A percentile compares a stretch with the other conserved stretches of the same genome.
Evolutionary conservation across 495 filamentous ascomycete genomes (phyloP).

Genomic region (Penicillium soppii): DNA sequence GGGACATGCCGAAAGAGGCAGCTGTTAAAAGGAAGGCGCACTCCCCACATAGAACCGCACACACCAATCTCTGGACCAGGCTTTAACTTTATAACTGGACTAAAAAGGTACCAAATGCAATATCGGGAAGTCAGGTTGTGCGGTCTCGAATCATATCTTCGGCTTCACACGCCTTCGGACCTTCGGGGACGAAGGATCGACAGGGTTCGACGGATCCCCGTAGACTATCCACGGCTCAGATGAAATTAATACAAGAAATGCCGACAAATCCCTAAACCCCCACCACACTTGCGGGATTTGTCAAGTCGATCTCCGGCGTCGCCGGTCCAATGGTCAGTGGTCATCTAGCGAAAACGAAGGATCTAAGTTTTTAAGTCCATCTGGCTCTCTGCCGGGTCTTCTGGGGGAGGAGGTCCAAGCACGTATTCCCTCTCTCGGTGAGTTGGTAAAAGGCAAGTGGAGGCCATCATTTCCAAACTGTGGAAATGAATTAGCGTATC

Average conservation of each 20-base stretch:
- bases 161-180: conserved; percentile 13
- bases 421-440: not conserved
- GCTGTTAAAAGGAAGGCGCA: not conserved
- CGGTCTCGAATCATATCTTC: conserved; percentile 21
- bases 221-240: conserved; percentile 18
- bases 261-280: conserved; percentile 2
- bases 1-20: conserved; percentile 1
- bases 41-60: conserved; percentile 1
- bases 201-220: conserved; percentile 30
- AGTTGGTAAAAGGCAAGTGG: conserved; percentile 4
- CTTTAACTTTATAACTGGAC: conserved; percentile 12
- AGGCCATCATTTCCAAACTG: too few relatives aligned
- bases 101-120: too few relatives aligned
- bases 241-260: conserved; percentile 16
- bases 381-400: not conserved
- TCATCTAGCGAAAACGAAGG: not conserved
- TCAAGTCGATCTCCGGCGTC: conserved; percentile 20
- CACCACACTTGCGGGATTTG: conserved; percentile 3
- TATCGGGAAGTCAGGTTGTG: not conserved
- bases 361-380: not conserved
- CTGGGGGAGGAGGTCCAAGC: not conserved
- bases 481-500: too few relatives aligned
- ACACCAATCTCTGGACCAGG: not conserved
- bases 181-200: conserved; percentile 21
- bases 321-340: conserved; percentile 14